phyloP scores from a whole-genome alignment of 2,329 filamentous ascomycete genomes.

The Trichoderma oligosporum region DNA sequence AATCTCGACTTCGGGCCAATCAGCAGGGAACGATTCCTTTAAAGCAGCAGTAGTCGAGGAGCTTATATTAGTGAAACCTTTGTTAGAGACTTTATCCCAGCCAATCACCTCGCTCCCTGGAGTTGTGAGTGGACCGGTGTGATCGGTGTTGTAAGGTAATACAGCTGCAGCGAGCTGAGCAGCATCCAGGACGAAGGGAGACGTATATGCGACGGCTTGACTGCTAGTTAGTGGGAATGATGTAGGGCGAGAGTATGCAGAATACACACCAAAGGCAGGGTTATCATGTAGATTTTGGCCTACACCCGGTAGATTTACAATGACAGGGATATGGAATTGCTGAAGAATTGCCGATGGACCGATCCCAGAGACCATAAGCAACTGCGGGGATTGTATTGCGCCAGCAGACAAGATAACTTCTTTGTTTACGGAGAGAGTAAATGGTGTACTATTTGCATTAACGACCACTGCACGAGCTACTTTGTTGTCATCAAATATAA shows the following conservation, averaged over 20 bases:
- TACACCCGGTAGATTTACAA: not conserved
- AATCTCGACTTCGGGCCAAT: not conserved
- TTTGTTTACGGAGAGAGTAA: slow-evolving; percentile 4
- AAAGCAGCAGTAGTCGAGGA: not conserved
- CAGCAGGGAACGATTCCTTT: not conserved
- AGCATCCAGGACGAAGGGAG: too few relatives aligned
- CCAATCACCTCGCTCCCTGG: too few relatives aligned
- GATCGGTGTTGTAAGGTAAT: too few relatives aligned
- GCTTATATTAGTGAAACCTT: slow-evolving; percentile 32
- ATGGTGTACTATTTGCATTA: not conserved
- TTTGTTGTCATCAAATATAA: not conserved
- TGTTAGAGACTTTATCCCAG: slow-evolving; percentile 25
- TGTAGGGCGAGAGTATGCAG: too few relatives aligned
- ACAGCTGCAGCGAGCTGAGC: too few relatives aligned
- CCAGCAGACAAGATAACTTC: slow-evolving; percentile 38
- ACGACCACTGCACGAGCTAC: not conserved
- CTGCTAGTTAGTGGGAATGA: too few relatives aligned
- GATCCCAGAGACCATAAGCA: slow-evolving; percentile 50
- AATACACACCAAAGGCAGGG: too few relatives aligned
- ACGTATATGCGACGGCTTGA: too few relatives aligned
- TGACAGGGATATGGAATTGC: slow-evolving; percentile 42
- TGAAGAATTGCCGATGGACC: slow-evolving; percentile 42
- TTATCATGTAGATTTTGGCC: not conserved
- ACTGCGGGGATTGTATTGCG: slow-evolving; percentile 48
- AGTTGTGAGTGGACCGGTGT: too few relatives aligned